Percentiles rank a stretch among this genome's conserved stretches.
Evolutionary conservation across 257 asterid species (phyloP).

Genomic region (Forsythia viridissima): DNA sequence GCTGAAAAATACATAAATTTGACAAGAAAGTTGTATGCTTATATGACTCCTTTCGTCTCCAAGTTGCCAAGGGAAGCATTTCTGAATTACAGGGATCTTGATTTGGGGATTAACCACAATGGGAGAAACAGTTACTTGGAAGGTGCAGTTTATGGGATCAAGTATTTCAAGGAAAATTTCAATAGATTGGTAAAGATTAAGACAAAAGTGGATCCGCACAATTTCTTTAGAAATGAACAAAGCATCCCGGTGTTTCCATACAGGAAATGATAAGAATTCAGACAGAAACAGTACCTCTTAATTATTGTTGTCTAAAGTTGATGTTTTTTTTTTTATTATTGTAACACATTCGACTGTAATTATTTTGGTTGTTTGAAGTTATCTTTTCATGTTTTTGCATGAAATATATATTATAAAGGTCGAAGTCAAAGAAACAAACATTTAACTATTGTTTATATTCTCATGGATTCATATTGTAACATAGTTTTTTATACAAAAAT

Average conservation of each 20-base stretch:
- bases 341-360: neutral
- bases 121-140: neutral
- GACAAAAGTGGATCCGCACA: neutral
- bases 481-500: too few species aligned
- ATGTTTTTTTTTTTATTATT: neutral
- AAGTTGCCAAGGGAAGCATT: conserved; percentile 14
- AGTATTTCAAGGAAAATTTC: neutral
- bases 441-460: too few species aligned
- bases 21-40: neutral
- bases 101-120: neutral
- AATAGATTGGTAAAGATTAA: neutral
- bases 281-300: neutral
- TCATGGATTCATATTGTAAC: too few species aligned
- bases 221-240: neutral
- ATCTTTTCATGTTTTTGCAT: too few species aligned
- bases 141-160: neutral
- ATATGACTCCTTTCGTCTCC: conserved; percentile 20
- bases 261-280: neutral
- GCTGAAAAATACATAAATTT: neutral
- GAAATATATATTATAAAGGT: neutral
- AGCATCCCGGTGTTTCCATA: neutral
- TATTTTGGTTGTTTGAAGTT: neutral
- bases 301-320: neutral
- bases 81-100: conserved; percentile 21
- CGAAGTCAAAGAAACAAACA: neutral